phyloP scores from a whole-genome alignment of 1,139 yeast genomes.

The Magnusiomyces suaveolens region DNA sequence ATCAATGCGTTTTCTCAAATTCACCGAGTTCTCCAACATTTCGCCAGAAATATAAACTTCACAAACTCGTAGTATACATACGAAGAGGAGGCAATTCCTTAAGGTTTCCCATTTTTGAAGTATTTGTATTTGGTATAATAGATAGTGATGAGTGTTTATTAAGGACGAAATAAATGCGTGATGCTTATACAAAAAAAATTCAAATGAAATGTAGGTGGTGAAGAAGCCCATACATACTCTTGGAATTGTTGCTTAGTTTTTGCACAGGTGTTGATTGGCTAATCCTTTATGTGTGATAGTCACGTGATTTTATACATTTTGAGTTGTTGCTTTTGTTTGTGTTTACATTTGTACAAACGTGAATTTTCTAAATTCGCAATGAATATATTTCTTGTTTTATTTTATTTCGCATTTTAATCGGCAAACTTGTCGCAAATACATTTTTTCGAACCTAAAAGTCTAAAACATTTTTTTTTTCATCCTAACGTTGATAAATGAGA shows the following conservation, averaged over 20 bases:
- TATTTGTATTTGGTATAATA: constrained; percentile 1
- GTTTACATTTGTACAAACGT: too few relatives aligned
- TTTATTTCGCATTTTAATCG: too few relatives aligned
- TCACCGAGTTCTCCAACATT: background rate
- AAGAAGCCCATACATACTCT: background rate
- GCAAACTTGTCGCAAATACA: too few relatives aligned
- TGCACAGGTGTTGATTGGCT: background rate
- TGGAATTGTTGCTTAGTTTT: background rate
- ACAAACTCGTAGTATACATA: too few relatives aligned
- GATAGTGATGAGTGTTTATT: background rate
- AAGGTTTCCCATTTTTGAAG: constrained; percentile 25
- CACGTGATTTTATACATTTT: background rate
- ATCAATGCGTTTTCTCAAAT: background rate
- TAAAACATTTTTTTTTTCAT: too few relatives aligned
- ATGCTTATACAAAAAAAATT: background rate
- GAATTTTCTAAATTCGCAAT: too few relatives aligned
- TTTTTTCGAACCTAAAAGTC: too few relatives aligned
- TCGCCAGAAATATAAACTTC: background rate
- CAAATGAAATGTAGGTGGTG: background rate
- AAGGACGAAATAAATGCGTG: background rate
- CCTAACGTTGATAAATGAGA: too few relatives aligned
- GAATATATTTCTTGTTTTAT: too few relatives aligned
- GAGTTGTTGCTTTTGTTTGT: background rate
- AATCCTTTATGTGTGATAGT: background rate
- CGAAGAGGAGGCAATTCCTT: constrained; percentile 33